Conservation (phyloP, 208 protist genomes). For the Crithidia expoeki region DNA sequence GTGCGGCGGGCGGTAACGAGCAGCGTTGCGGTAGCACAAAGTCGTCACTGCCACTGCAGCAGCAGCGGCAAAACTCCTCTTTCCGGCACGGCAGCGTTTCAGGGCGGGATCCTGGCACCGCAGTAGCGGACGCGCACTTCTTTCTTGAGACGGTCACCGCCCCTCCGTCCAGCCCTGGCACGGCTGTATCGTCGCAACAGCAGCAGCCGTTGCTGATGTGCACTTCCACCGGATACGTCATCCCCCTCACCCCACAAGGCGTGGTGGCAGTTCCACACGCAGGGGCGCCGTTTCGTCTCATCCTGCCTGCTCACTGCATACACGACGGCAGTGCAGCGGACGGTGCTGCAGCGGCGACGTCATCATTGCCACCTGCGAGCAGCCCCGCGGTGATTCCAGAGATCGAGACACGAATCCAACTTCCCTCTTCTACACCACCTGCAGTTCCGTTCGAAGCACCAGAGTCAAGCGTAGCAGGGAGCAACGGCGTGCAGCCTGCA, state of each 20-base stretch:
- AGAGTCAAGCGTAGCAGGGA: not conserved
- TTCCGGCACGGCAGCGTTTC: not conserved
- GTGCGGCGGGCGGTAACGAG: too few relatives aligned
- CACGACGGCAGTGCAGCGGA: not conserved
- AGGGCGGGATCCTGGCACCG: not conserved
- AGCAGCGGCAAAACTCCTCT: not conserved
- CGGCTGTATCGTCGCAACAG: not conserved
- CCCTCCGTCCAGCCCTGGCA: conserved; percentile 6
- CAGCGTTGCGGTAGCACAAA: not conserved
- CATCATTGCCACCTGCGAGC: not conserved
- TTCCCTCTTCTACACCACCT: too few relatives aligned
- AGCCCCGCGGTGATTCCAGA: conserved; percentile 34
- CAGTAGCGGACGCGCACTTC: conserved; percentile 30
- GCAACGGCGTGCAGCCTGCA: too few relatives aligned
- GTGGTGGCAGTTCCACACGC: conserved; percentile 46
- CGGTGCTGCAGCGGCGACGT: not conserved
- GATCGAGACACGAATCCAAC: conserved; percentile 54
- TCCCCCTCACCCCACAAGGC: conserved; percentile 43
- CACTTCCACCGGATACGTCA: conserved; percentile 49
- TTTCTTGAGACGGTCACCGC: conserved; percentile 48
- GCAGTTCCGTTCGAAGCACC: not conserved
- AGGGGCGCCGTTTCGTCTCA: conserved; percentile 64
- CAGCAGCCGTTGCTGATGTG: conserved; percentile 54
- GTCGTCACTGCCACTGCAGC: conserved; percentile 1
- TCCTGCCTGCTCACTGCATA: conserved; percentile 36